Evolutionary conservation across 2,329 filamentous ascomycete genomes (phyloP), one percentile per base, ranked within the genome.

Genomic region (Leptographium galeiforme): DNA sequence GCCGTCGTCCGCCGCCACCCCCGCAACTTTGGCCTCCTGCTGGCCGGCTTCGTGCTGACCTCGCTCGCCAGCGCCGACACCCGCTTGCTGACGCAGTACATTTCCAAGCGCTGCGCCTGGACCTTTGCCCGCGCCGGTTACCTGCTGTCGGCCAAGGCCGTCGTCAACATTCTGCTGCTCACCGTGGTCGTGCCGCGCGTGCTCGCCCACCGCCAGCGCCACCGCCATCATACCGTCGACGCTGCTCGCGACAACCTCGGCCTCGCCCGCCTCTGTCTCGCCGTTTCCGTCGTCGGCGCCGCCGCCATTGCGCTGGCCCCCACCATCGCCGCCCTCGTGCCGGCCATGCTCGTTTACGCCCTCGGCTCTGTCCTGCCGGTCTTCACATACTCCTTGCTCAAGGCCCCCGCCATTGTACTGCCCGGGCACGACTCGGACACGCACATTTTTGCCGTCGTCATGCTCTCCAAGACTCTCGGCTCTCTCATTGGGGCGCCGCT

Each of bases 31-130:
- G 62, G 63, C 2, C 62, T 76, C 2, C 58, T 75, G 2, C 67
- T 76, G 1, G 49, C 66, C 48, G 69, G 69, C 58, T 72, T 75
- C 59, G 66, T 75, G 51, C 67, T 76, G 53, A 71, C 72, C 1
- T 71, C 73, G 13, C 66, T 76, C 16, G 73, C 73, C 7, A 74
- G 71, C 60, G 72, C 73, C 25, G 73, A 76, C 56, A 76, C 73
- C 16, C 76, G 74, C 54, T 66, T 76, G 0, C 64, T 76, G 8
- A 66, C 72, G 2, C 72, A 75, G 54, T 76, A 75, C 57, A 75
- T 76, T 57, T 76, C 73, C 0, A 73, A 68, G 56, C 66, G 73
- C 1, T 76, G 74, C 43, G 52, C 60, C 19, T 75, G 73, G 73
- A 66, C 63, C 0, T 74, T 76, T 55, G 66, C 71, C 2, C 66